These are phyloP conservation scores for Trichoderma endophyticum DNA, from an alignment of 2,329 filamentous ascomycete species.

Conservation along the genomic window DNA sequence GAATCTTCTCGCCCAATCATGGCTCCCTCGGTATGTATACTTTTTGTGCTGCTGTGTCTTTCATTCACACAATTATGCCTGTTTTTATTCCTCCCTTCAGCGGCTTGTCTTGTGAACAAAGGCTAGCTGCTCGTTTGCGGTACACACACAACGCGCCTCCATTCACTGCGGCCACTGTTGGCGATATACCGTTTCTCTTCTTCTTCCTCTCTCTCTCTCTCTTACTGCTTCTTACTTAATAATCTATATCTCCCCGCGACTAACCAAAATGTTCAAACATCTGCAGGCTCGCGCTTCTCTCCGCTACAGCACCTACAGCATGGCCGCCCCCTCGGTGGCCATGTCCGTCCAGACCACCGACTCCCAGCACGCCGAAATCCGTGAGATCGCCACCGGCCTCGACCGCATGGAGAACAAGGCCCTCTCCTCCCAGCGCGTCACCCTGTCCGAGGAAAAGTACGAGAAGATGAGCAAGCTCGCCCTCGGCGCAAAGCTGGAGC, in stretches of 20 bases:
- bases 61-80: background rate
- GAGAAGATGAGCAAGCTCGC: constrained; percentile 83
- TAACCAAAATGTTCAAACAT: background rate
- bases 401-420: constrained; percentile 89
- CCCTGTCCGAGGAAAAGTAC: constrained; percentile 73
- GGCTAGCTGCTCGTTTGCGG: background rate
- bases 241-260: background rate
- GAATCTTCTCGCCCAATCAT: constrained; percentile 61
- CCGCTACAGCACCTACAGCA: constrained; percentile 60
- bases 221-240: background rate
- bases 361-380: constrained; percentile 56
- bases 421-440: constrained; percentile 69
- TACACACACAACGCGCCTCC: background rate
- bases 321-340: constrained; percentile 58
- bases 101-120: background rate
- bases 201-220: background rate
- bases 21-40: constrained; percentile 56
- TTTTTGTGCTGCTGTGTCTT: background rate
- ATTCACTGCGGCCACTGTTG: background rate
- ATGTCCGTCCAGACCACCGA: constrained; percentile 45
- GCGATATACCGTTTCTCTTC: background rate
- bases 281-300: constrained; percentile 51
- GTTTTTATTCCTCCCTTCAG: background rate
- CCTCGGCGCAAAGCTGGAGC: constrained; percentile 84
- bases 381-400: constrained; percentile 73